These are phyloP conservation scores for Spinacia oleracea DNA, from an alignment of 179 eudicot species.

Conservation along the genomic window DNA sequence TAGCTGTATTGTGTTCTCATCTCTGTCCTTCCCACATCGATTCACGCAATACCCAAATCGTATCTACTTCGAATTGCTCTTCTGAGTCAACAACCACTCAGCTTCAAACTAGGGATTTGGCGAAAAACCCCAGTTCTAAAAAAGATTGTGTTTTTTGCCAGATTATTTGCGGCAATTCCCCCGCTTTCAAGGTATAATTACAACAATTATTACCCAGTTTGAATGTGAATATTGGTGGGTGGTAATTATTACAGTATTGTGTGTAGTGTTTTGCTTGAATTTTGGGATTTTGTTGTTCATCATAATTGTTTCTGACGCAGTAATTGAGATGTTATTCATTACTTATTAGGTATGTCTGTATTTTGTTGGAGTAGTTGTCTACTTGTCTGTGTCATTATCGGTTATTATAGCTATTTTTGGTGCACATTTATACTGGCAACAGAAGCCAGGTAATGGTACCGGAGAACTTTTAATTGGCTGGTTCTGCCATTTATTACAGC, in stretches of 20 bases:
- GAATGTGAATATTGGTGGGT: constrained; percentile 13
- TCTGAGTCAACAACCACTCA: constrained; percentile 9
- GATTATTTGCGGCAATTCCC: constrained; percentile 64
- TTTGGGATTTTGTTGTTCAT: background rate
- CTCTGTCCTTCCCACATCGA: constrained; percentile 24
- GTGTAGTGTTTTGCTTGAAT: background rate
- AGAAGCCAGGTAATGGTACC: background rate
- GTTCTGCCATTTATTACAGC: background rate
- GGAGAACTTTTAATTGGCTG: background rate
- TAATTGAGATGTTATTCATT: background rate
- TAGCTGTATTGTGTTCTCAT: constrained; percentile 38
- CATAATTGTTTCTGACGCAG: background rate
- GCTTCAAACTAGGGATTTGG: constrained; percentile 17
- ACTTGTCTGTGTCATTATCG: background rate
- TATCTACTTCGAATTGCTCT: constrained; percentile 36
- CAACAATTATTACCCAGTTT: background rate
- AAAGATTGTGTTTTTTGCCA: constrained; percentile 69
- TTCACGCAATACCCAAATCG: constrained; percentile 24
- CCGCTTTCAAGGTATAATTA: constrained; percentile 65
- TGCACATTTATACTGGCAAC: background rate
- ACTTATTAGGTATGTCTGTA: background rate
- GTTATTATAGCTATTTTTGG: background rate
- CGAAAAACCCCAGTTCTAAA: constrained; percentile 13
- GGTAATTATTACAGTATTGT: background rate
- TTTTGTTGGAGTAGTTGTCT: constrained; percentile 18